phyloP scores from a whole-genome alignment of 306 rosid genomes.

The Ochetophila trinervis region DNA sequence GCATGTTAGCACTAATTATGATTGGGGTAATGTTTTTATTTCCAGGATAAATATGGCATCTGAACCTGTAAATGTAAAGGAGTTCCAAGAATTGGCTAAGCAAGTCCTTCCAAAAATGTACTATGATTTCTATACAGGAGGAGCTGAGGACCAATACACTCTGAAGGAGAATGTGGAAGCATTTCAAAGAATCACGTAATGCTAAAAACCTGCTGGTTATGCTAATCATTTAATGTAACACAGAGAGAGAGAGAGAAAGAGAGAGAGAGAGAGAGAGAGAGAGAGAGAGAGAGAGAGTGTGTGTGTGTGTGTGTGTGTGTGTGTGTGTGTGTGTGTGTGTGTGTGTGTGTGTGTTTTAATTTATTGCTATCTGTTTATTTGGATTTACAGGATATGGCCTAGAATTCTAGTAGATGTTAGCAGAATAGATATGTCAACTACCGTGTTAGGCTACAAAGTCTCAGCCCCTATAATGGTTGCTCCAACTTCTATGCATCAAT shows the following conservation, averaged over 20 bases:
- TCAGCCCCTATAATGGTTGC: constrained; percentile 60
- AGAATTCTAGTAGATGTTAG: constrained; percentile 68
- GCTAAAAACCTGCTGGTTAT: background rate
- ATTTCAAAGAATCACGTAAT: constrained; percentile 51
- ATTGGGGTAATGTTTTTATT: constrained; percentile 5
- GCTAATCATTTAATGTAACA: background rate
- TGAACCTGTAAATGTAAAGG: constrained; percentile 54
- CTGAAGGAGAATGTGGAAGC: constrained; percentile 56
- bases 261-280: too few relatives aligned
- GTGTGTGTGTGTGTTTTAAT: too few relatives aligned
- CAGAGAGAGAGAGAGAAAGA: too few relatives aligned
- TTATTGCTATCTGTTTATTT: background rate
- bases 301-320: too few relatives aligned
- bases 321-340: too few relatives aligned
- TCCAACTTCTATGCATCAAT: constrained; percentile 49
- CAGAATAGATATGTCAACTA: constrained; percentile 53
- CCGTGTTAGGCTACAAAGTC: constrained; percentile 45
- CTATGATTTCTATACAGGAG: constrained; percentile 56
- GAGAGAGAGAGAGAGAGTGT: too few relatives aligned
- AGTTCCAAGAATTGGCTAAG: constrained; percentile 56
- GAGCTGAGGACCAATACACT: constrained; percentile 61
- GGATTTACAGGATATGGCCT: constrained; percentile 50
- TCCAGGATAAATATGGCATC: constrained; percentile 45
- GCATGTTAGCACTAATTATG: background rate
- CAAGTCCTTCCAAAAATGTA: constrained; percentile 56